These are phyloP conservation scores for Daldinia vernicosa DNA, from an alignment of 495 filamentous ascomycete genomes.

Conservation along the genomic window DNA sequence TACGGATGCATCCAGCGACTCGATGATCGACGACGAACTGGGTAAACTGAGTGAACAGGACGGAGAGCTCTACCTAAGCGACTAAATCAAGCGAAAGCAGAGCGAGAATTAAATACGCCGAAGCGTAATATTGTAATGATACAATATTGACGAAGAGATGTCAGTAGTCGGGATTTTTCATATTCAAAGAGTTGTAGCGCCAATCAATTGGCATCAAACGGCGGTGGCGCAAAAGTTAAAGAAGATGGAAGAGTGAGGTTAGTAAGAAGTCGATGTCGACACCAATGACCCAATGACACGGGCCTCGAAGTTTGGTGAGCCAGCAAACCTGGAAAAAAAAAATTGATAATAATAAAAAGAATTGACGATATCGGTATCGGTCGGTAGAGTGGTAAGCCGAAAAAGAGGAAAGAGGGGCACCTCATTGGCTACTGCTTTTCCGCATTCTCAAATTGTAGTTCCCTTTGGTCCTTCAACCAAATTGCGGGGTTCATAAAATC, in stretches of 20 bases:
- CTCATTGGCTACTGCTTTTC: conserved; percentile 41
- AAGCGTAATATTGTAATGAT: conserved; percentile 19
- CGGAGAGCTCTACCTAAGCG: conserved; percentile 4
- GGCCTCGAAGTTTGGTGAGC: conserved; percentile 14
- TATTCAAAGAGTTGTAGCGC: conserved; percentile 22
- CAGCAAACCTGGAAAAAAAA: conserved; percentile 28
- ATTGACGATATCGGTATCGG: conserved; percentile 46
- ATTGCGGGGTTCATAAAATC: conserved; percentile 40
- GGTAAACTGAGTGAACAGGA: background rate
- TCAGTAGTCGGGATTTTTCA: conserved; percentile 23
- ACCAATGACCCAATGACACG: conserved; percentile 20
- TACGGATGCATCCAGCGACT: conserved; percentile 36
- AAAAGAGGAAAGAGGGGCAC: conserved; percentile 17
- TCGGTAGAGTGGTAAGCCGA: conserved; percentile 47
- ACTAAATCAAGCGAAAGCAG: conserved; percentile 1
- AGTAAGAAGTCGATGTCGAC: conserved; percentile 34
- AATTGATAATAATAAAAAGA: conserved; percentile 24
- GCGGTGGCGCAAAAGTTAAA: conserved; percentile 39
- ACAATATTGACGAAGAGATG: conserved; percentile 33
- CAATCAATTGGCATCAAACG: conserved; percentile 37
- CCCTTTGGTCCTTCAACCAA: conserved; percentile 36
- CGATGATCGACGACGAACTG: conserved; percentile 19
- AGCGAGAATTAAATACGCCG: conserved; percentile 9
- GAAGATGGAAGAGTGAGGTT: conserved; percentile 19
- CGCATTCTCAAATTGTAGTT: conserved; percentile 42